A percentile compares a stretch with the other conserved stretches of the same genome.
Evolutionary conservation across 2,329 filamentous ascomycete genomes (phyloP).

Genomic region (Fusarium sp.): DNA sequence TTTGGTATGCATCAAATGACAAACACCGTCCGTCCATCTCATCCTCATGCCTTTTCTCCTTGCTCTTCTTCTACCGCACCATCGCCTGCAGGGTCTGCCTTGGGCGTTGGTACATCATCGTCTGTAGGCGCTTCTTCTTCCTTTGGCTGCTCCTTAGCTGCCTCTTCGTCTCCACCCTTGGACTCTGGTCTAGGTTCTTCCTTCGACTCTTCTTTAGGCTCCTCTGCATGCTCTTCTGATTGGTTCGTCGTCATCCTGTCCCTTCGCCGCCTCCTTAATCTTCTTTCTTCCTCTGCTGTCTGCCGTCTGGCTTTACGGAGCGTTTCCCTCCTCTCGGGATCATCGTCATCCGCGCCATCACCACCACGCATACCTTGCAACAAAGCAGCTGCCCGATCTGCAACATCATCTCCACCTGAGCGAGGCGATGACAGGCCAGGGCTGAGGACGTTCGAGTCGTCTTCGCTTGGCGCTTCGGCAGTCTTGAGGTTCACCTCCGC

Average conservation of each 20-base stretch:
- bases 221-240: slow-evolving; percentile 46
- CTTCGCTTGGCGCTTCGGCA: slow-evolving; percentile 56
- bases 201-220: slow-evolving; percentile 41
- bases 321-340: slow-evolving; percentile 66
- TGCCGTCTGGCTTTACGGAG: slow-evolving; percentile 73
- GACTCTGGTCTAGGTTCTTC: slow-evolving; percentile 38
- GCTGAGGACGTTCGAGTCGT: slow-evolving; percentile 65
- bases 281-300: slow-evolving; percentile 83
- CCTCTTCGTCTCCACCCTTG: slow-evolving; percentile 29
- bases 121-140: slow-evolving; percentile 28
- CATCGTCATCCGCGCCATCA: slow-evolving; percentile 66
- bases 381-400: slow-evolving; percentile 84
- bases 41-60: slow-evolving; percentile 42
- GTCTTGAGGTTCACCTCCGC: slow-evolving; percentile 57
- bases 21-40: slow-evolving; percentile 30
- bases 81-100: slow-evolving; percentile 29
- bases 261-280: slow-evolving; percentile 73
- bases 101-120: slow-evolving; percentile 41
- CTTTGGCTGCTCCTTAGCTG: slow-evolving; percentile 26
- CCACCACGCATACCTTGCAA: slow-evolving; percentile 84
- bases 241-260: slow-evolving; percentile 65
- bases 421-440: slow-evolving; percentile 61
- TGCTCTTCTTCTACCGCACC: slow-evolving; percentile 33
- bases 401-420: slow-evolving; percentile 77
- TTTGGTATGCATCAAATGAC: slow-evolving; percentile 42